Conservation (phyloP, 305 asterid species). For the Withania somnifera region DNA sequence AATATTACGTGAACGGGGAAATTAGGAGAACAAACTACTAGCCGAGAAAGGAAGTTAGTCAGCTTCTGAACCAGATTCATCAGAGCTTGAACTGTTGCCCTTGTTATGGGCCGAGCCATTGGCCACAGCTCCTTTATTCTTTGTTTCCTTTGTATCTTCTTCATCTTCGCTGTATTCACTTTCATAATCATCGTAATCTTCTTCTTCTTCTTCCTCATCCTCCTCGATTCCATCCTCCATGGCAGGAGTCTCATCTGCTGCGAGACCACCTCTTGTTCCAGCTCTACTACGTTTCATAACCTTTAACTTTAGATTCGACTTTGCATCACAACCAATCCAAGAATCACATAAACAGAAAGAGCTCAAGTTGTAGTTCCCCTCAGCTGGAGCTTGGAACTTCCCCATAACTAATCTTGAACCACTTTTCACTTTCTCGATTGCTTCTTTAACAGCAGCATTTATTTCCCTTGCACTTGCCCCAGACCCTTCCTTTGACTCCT, state of each 20-base stretch:
- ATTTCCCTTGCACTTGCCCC: constrained; percentile 80
- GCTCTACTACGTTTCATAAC: constrained; percentile 73
- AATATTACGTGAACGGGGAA: background rate
- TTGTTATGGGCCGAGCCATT: constrained; percentile 41
- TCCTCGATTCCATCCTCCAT: constrained; percentile 82
- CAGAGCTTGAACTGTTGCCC: constrained; percentile 41
- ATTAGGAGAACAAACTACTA: constrained; percentile 2
- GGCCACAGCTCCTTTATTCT: constrained; percentile 32
- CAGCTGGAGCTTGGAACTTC: constrained; percentile 86
- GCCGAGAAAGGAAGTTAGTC: constrained; percentile 17
- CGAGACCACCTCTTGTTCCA: constrained; percentile 48
- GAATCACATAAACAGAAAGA: constrained; percentile 80
- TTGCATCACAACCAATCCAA: constrained; percentile 92
- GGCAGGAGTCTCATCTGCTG: constrained; percentile 47
- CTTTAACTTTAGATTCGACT: constrained; percentile 53
- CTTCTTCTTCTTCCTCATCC: constrained; percentile 74
- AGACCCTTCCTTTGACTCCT: constrained; percentile 80
- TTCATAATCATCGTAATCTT: constrained; percentile 83
- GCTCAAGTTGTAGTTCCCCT: constrained; percentile 72
- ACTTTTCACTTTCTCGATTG: constrained; percentile 58
- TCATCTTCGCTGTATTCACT: constrained; percentile 98
- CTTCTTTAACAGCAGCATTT: constrained; percentile 66
- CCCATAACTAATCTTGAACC: constrained; percentile 93
- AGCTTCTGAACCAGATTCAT: constrained; percentile 52
- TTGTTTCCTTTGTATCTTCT: constrained; percentile 45